Evolutionary conservation across 305 asterid species (phyloP).

Genomic region (Rubia occidens): DNA sequence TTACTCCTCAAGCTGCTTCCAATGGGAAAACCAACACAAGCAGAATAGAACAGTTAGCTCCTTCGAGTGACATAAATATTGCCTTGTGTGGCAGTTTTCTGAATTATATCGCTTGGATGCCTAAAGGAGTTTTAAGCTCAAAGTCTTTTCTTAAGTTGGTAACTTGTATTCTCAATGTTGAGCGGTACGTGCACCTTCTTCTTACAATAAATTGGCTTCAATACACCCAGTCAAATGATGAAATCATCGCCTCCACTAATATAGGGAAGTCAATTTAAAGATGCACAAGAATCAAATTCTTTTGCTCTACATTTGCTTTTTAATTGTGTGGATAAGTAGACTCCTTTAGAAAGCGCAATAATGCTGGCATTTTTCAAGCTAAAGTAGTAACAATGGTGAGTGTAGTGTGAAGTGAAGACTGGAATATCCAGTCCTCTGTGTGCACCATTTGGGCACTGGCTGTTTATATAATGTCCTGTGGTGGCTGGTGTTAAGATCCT

Average conservation of each 20-base stretch:
- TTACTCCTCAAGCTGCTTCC: constrained; percentile 16
- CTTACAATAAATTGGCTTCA: neutral
- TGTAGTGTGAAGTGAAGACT: neutral
- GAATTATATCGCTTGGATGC: constrained; percentile 57
- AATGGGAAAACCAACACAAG: constrained; percentile 27
- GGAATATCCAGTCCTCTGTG: neutral
- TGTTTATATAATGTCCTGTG: neutral
- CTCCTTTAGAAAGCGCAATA: neutral
- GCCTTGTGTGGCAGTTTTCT: constrained; percentile 47
- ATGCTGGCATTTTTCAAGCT: neutral
- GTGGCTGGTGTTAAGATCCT: neutral
- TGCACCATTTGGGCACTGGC: neutral
- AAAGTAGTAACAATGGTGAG: neutral
- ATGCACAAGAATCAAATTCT: neutral
- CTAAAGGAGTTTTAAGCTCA: constrained; percentile 55
- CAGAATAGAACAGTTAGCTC: constrained; percentile 23
- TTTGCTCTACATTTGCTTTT: neutral
- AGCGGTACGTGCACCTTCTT: constrained; percentile 41
- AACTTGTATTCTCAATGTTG: constrained; percentile 72
- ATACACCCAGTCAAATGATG: no score
- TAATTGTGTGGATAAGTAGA: neutral
- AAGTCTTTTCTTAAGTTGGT: constrained; percentile 48
- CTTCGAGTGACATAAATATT: constrained; percentile 28
- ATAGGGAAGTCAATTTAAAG: neutral
- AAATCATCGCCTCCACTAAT: neutral